These are phyloP conservation scores for Cyberlindnera subsufficiens DNA, from an alignment of 805 yeast genomes.

Conservation along the genomic window DNA sequence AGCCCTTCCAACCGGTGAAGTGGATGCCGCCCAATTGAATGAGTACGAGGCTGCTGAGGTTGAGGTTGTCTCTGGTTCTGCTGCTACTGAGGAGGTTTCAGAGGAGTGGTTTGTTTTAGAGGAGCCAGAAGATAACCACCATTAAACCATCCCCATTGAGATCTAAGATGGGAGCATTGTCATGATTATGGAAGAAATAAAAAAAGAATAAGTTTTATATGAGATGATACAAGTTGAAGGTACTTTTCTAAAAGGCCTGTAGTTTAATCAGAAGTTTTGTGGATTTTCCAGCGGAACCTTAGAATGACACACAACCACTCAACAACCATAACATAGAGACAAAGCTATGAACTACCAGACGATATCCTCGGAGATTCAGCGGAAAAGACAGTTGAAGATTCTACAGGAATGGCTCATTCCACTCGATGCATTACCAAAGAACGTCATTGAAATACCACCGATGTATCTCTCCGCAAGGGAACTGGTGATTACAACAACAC, in stretches of 20 bases:
- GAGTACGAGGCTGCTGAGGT: constrained; percentile 68
- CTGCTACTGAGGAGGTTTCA: constrained; percentile 37
- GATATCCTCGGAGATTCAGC: neutral
- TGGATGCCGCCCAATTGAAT: constrained; percentile 59
- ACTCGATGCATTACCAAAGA: neutral
- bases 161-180: too few relatives aligned
- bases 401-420: neutral
- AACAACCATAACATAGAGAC: too few relatives aligned
- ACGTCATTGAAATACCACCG: neutral
- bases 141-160: constrained; percentile 12
- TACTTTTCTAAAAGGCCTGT: too few relatives aligned
- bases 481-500: constrained; percentile 32
- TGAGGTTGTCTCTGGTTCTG: constrained; percentile 46
- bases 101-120: constrained; percentile 79
- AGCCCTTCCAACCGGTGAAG: constrained; percentile 63
- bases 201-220: too few relatives aligned
- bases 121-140: constrained; percentile 51
- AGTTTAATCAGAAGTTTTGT: too few relatives aligned
- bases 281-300: too few relatives aligned
- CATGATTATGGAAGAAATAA: too few relatives aligned
- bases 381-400: neutral
- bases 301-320: too few relatives aligned
- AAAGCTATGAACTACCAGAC: neutral
- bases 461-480: constrained; percentile 17
- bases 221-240: too few relatives aligned